phyloP scores from a whole-genome alignment of 1,284 basidiomycete species.

The Phaffia rhodozyma region DNA sequence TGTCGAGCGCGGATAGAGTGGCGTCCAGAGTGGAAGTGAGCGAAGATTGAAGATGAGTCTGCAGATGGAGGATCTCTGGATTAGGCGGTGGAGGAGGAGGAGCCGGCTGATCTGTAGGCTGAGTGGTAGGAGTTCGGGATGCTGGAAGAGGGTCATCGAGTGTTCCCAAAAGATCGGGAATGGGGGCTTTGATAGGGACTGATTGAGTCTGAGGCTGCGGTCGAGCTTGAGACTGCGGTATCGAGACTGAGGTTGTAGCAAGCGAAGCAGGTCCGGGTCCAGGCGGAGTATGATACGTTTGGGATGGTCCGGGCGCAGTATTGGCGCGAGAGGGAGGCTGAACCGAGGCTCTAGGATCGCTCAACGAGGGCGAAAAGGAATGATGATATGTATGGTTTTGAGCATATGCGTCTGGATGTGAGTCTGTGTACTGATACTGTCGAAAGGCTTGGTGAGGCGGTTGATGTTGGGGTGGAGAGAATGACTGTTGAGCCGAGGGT shows the following conservation, averaged over 20 bases:
- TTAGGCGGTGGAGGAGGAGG: constrained; percentile 71
- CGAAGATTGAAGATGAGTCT: constrained; percentile 59
- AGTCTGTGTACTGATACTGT: constrained; percentile 4
- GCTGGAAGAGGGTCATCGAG: constrained; percentile 26
- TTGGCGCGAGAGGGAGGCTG: constrained; percentile 37
- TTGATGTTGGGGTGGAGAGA: not conserved
- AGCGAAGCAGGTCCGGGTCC: not conserved
- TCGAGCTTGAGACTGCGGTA: constrained; percentile 6
- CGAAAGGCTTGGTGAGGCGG: constrained; percentile 1
- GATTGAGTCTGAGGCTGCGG: constrained; percentile 19
- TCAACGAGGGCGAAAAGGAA: constrained; percentile 3
- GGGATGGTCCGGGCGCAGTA: not conserved
- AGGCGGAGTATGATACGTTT: too few relatives aligned
- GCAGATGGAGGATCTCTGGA: constrained; percentile 69
- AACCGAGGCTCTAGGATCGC: constrained; percentile 12
- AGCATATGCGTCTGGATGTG: not conserved
- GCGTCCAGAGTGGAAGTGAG: constrained; percentile 54
- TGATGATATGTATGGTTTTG: not conserved
- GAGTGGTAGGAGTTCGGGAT: constrained; percentile 19
- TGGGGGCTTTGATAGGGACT: constrained; percentile 19
- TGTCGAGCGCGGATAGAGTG: constrained; percentile 35
- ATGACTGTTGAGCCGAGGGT: not conserved
- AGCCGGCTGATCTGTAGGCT: constrained; percentile 32
- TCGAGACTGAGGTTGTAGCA: constrained; percentile 12
- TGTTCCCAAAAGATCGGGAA: constrained; percentile 19